A percentile compares a stretch with the other conserved stretches of the same genome.
Evolutionary conservation across 2,329 filamentous ascomycete genomes (phyloP).

Genomic region (Celoporthe dispersa): DNA sequence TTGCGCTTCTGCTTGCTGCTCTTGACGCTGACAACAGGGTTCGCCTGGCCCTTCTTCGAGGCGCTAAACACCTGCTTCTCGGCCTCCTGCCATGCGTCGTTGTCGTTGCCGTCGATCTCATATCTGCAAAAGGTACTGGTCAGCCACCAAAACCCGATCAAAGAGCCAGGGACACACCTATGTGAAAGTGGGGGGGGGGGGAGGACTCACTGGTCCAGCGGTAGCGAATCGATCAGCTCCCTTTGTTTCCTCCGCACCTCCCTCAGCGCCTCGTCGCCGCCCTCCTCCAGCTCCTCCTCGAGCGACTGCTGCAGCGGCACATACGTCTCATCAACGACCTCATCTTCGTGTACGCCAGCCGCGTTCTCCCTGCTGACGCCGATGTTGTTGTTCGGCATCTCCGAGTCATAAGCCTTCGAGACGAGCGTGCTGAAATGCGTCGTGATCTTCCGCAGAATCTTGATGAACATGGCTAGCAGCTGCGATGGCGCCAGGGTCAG

Average conservation of each 20-base stretch:
- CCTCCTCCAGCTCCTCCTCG: constrained; percentile 83
- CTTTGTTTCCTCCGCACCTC: constrained; percentile 79
- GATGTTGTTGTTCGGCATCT: constrained; percentile 63
- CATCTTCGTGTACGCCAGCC: constrained; percentile 70
- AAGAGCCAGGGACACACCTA: no score
- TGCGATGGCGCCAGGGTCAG: constrained; percentile 75
- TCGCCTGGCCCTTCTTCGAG: constrained; percentile 58
- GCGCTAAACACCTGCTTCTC: constrained; percentile 74
- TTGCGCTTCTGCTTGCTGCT: constrained; percentile 78
- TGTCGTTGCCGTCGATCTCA: constrained; percentile 66
- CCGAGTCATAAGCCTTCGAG: constrained; percentile 71
- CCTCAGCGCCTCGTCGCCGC: constrained; percentile 74
- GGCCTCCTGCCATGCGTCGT: constrained; percentile 67
- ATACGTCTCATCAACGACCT: constrained; percentile 67
- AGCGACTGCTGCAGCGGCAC: constrained; percentile 72
- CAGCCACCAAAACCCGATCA: not conserved
- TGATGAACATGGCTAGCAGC: constrained; percentile 95
- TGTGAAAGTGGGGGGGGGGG: no score
- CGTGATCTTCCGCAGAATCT: constrained; percentile 87
- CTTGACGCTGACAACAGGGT: constrained; percentile 79
- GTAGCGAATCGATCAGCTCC: constrained; percentile 87
- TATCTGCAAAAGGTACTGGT: constrained; percentile 49
- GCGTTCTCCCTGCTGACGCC: constrained; percentile 64
- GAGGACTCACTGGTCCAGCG: constrained; percentile 77
- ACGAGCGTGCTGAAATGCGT: constrained; percentile 77